A percentile compares a stretch with the other conserved stretches of the same genome.
Conservation (phyloP, 1,139 yeast genomes). For the Pichia inconspicua region DNA sequence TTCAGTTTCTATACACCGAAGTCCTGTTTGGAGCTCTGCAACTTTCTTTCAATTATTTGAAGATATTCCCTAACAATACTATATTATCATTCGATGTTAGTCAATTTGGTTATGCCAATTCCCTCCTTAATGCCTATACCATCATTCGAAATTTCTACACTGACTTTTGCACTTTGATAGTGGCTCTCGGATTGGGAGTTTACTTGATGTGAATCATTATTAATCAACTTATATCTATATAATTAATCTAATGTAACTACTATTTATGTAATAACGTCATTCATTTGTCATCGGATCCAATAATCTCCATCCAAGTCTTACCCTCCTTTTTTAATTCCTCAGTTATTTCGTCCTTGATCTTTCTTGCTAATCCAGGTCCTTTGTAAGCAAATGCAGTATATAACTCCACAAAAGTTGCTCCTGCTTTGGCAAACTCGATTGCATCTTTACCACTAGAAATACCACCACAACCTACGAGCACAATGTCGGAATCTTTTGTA, state of each 20-base stretch:
- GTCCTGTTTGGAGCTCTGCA: constrained; percentile 26
- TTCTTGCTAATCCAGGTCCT: constrained; percentile 83
- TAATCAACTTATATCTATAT: no score
- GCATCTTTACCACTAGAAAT: constrained; percentile 80
- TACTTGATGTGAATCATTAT: background rate
- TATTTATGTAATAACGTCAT: no score
- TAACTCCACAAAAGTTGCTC: constrained; percentile 79
- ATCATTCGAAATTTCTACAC: constrained; percentile 20
- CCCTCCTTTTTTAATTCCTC: constrained; percentile 63
- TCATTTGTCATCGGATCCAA: constrained; percentile 44
- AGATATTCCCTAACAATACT: constrained; percentile 8
- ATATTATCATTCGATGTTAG: constrained; percentile 11
- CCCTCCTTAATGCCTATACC: constrained; percentile 4
- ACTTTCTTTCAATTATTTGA: background rate
- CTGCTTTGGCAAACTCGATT: constrained; percentile 85
- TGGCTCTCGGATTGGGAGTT: constrained; percentile 30
- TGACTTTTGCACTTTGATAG: constrained; percentile 35
- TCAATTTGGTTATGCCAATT: constrained; percentile 7
- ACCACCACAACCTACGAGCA: constrained; percentile 93
- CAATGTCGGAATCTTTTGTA: constrained; percentile 63
- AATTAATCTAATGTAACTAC: no score
- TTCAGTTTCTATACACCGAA: constrained; percentile 15
- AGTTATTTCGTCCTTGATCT: constrained; percentile 68
- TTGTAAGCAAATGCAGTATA: constrained; percentile 88
- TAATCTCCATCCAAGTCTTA: constrained; percentile 74